A percentile compares a stretch with the other conserved stretches of the same genome.
Conservation (phyloP, 1,139 yeast species). For the Saccharomyces hybrid region DNA sequence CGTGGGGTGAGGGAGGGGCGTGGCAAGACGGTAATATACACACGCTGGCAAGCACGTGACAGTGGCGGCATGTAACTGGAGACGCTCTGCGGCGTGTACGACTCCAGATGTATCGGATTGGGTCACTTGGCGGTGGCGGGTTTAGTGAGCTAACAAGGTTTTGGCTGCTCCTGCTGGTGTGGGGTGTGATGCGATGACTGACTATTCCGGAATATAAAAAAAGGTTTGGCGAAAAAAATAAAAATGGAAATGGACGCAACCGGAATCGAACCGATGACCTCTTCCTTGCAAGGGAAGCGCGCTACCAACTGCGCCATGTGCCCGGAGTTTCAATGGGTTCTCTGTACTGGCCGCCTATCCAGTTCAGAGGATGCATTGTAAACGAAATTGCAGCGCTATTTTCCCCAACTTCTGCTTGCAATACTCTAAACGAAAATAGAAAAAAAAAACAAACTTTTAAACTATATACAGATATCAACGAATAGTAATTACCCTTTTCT, state of each 20-base stretch:
- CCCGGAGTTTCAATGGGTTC: constrained; percentile 10
- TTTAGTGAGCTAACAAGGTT: not conserved
- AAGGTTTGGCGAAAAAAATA: constrained; percentile 6
- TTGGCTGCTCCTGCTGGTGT: not conserved
- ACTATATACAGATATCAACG: not conserved
- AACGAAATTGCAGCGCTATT: too few relatives aligned
- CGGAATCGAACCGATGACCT: constrained; percentile 32
- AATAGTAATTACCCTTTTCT: not conserved
- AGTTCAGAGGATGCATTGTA: too few relatives aligned
- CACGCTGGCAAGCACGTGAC: not conserved
- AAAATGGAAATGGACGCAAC: constrained; percentile 24
- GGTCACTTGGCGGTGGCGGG: not conserved
- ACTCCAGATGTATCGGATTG: not conserved
- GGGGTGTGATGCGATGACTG: not conserved
- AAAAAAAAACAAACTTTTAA: not conserved
- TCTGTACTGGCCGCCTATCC: not conserved
- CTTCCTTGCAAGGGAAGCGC: constrained; percentile 32
- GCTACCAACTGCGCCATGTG: constrained; percentile 32
- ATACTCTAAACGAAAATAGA: too few relatives aligned
- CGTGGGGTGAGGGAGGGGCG: not conserved
- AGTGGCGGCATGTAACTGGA: not conserved
- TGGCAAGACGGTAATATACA: not conserved
- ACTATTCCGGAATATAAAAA: not conserved
- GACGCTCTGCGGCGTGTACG: not conserved
- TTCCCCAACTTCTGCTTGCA: too few relatives aligned